Conservation (phyloP, 768 basidiomycete species). For the Rubroboletus satanas region DNA sequence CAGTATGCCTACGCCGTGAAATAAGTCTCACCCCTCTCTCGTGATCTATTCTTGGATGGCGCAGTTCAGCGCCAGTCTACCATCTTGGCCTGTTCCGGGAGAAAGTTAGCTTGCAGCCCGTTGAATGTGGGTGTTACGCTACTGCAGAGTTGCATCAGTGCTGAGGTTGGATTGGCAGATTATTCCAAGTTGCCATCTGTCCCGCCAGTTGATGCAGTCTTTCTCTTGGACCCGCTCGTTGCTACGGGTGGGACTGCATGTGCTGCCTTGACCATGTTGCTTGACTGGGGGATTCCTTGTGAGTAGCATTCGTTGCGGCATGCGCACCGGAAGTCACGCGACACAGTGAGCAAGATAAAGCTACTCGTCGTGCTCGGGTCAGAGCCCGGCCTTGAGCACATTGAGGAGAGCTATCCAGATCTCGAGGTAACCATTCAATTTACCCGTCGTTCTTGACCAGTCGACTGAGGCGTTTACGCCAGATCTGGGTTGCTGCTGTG, state of each 20-base stretch:
- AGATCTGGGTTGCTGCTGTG: conserved; percentile 88
- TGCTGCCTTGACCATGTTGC: conserved; percentile 83
- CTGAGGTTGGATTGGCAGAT: conserved; percentile 43
- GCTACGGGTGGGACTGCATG: conserved; percentile 92
- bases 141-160: neutral
- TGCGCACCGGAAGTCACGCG: neutral
- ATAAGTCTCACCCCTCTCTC: neutral
- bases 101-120: conserved; percentile 82
- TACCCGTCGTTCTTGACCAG: neutral
- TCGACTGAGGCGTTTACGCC: neutral
- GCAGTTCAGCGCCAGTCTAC: conserved; percentile 76
- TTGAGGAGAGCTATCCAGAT: conserved; percentile 66
- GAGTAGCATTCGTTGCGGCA: conserved; percentile 15
- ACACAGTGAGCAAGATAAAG: conserved; percentile 66
- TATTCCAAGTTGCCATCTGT: conserved; percentile 83
- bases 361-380: conserved; percentile 81
- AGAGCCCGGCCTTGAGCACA: conserved; percentile 61
- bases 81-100: conserved; percentile 89
- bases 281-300: conserved; percentile 80
- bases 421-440: conserved; percentile 55
- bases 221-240: conserved; percentile 86
- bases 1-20: neutral
- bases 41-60: neutral
- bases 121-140: conserved; percentile 63
- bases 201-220: conserved; percentile 78